These are phyloP conservation scores for Brassica incana DNA, from an alignment of 345 rosid species.

Conservation along the genomic window DNA sequence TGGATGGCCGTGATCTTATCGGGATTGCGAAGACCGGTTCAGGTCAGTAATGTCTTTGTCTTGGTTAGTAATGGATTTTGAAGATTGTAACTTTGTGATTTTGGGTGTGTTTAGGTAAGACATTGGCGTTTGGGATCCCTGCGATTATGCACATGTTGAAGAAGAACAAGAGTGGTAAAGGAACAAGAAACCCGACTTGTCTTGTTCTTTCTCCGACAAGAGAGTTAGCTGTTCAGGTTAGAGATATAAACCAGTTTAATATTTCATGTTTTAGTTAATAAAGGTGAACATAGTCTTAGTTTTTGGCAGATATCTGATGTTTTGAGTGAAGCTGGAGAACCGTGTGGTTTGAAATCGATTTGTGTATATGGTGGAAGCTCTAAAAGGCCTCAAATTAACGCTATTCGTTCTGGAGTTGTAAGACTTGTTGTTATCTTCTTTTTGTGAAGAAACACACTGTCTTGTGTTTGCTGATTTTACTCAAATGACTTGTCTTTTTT, in stretches of 20 bases:
- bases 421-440: conserved; percentile 24
- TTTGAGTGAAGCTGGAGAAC: conserved; percentile 72
- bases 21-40: conserved; percentile 99
- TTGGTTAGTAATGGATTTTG: neutral
- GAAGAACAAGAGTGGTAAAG: conserved; percentile 61
- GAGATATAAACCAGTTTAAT: conserved; percentile 31
- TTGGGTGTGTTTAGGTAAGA: conserved; percentile 60
- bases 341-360: conserved; percentile 71
- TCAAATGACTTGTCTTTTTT: neutral
- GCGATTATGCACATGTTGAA: conserved; percentile 75
- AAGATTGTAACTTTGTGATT: conserved; percentile 13
- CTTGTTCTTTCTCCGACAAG: conserved; percentile 95
- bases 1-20: conserved; percentile 87
- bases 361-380: conserved; percentile 91
- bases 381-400: conserved; percentile 75
- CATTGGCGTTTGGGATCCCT: conserved; percentile 87
- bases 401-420: conserved; percentile 80
- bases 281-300: neutral
- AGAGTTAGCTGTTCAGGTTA: conserved; percentile 90
- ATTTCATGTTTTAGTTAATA: conserved; percentile 29
- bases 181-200: conserved; percentile 66
- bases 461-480: neutral
- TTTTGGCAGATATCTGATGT: conserved; percentile 74
- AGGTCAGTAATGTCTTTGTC: conserved; percentile 45
- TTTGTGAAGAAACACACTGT: neutral